Evolutionary conservation across 495 filamentous ascomycete species (phyloP), one percentile per base, ranked within the genome.

Genomic region (Aspergillus ostianus): DNA sequence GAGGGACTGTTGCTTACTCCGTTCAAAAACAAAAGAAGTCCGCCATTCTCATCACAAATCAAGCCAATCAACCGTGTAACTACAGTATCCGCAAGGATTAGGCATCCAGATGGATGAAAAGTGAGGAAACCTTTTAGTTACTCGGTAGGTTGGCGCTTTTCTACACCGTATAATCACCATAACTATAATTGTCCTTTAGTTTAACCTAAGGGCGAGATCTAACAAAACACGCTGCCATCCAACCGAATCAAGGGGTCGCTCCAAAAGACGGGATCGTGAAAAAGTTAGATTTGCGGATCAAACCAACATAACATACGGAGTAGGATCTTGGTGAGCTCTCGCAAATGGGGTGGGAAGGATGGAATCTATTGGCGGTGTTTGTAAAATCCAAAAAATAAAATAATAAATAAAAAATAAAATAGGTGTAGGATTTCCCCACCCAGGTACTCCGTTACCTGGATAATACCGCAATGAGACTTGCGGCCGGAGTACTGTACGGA

Each of bases 181-280:
- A 41, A 41, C 10, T 12, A 15, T 15, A 41, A 12, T 15, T 41
- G 12, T 41, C 36, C n/a, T 32, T 17, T 26, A 17, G 49, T 17
- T 19, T 27, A 32, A 52, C 29, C 32, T 17, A 52, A 48, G 36
- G 44, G 20, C 32, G n/a, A 59, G 53, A 41, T 41, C 36, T 41
- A 41, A 26, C 19, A 53, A 45, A 45, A 50, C 36, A 60, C 54
- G 63, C 50, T 41, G 51, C 50, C 56, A 66, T 12, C 64, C 64
- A 55, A 55, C 49, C 18, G 23, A 26, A 20, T 20, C 23, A 26
- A 26, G 23, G 53, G 64, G 47, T 20, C 44, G 57, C 61, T 53
- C 64, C 55, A 67, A 60, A 56, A 50, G 61, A 64, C 64, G 64
- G 64, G 64, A 64, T 61, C 53, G 9, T 51, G 45, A 60, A 19